A percentile compares a stretch with the other conserved stretches of the same genome.
These are phyloP conservation scores for Fusarium piperis DNA, from an alignment of 2,329 filamentous ascomycete genomes.

Conservation along the genomic window DNA sequence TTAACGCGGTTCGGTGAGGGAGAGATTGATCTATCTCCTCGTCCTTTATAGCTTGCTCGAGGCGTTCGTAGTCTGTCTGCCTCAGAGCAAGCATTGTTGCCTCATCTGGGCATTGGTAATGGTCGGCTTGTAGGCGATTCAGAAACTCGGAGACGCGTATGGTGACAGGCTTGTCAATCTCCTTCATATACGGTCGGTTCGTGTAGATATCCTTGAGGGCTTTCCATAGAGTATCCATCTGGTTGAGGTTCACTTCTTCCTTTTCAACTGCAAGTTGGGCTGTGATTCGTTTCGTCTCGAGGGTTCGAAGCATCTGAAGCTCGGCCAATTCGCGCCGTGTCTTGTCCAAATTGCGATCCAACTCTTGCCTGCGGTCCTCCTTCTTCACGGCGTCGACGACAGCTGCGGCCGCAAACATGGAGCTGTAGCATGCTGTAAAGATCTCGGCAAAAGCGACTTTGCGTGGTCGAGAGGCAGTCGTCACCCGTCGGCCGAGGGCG, in stretches of 20 bases:
- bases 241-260: constrained; percentile 33
- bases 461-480: constrained; percentile 59
- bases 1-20: constrained; percentile 36
- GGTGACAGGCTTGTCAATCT: constrained; percentile 45
- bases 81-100: constrained; percentile 32
- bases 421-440: constrained; percentile 74
- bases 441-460: constrained; percentile 62
- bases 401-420: constrained; percentile 72
- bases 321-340: constrained; percentile 59
- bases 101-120: constrained; percentile 42
- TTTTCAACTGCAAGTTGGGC: constrained; percentile 12
- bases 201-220: constrained; percentile 44
- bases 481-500: constrained; percentile 60
- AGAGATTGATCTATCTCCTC: constrained; percentile 42
- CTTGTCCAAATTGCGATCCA: constrained; percentile 69
- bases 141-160: constrained; percentile 42
- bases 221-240: constrained; percentile 48
- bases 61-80: constrained; percentile 42
- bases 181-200: constrained; percentile 50
- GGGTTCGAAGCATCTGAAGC: constrained; percentile 48
- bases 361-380: constrained; percentile 64
- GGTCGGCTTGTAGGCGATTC: constrained; percentile 39
- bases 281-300: constrained; percentile 29
- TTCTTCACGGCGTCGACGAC: constrained; percentile 70
- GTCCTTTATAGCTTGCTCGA: constrained; percentile 43